phyloP scores from a whole-genome alignment of 495 filamentous ascomycete genomes.

The Talaromyces proteolyticus region DNA sequence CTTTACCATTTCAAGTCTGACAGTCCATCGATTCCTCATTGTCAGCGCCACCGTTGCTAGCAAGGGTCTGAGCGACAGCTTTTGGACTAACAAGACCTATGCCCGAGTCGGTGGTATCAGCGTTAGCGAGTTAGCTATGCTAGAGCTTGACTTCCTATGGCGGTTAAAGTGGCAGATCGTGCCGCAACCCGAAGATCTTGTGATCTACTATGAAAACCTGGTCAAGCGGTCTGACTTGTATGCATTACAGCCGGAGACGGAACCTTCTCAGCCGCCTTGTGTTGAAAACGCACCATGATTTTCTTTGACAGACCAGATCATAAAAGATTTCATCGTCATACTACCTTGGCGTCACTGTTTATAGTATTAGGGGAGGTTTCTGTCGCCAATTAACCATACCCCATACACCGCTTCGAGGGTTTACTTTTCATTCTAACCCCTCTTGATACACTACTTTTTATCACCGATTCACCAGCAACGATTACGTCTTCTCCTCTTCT shows the following conservation, averaged over 20 bases:
- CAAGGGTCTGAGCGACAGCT: conserved; percentile 92
- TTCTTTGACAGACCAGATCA: no score
- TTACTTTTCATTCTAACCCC: no score
- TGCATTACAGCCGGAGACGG: conserved; percentile 14
- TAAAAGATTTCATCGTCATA: no score
- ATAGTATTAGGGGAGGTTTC: no score
- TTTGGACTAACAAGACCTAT: conserved; percentile 97
- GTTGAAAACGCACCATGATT: neutral
- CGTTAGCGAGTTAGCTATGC: conserved; percentile 76
- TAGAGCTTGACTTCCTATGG: conserved; percentile 92
- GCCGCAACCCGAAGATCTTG: conserved; percentile 85
- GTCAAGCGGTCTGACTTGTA: conserved; percentile 65
- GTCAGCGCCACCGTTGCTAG: conserved; percentile 91
- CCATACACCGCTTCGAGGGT: no score
- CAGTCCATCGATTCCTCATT: conserved; percentile 95
- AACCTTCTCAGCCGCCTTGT: neutral
- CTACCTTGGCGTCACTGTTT: no score
- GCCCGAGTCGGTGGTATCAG: conserved; percentile 89
- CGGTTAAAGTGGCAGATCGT: conserved; percentile 95
- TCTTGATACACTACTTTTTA: no score
- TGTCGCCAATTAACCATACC: no score
- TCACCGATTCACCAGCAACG: no score
- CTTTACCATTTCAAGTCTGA: conserved; percentile 91
- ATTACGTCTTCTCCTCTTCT: no score
- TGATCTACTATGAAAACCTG: conserved; percentile 85